Evolutionary conservation across 2,329 filamentous ascomycete species (phyloP), one percentile per base, ranked within the genome.

Genomic region (Arthrobotrys sphaeroides): DNA sequence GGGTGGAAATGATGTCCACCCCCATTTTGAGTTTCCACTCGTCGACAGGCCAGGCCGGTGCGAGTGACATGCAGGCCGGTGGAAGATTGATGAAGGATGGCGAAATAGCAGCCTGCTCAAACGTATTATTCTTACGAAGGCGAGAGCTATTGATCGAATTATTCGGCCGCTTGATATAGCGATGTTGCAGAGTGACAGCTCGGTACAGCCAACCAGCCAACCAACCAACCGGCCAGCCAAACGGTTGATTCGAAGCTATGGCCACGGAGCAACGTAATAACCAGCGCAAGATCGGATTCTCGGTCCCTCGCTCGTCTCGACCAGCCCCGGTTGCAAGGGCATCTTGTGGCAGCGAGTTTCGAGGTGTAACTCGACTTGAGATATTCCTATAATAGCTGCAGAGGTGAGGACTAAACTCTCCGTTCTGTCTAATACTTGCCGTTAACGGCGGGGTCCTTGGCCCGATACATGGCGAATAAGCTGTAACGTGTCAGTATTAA

Each of bases 271-370:
- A 55, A 64, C 70, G 70, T 51, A 74, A 62, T 62, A 68, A 62
- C 42, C 40, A 57, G 64, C 72, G 64, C 64, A 69, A 59, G 31
- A 28, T 55, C 47, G 67, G 67, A 45, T 61, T 72, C 45, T 45
- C 13, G 22, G 47, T 62, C 26, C 66, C 49, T 51, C 24, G 18
- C 26, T 72, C 67, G 67, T 72, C 47, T 72, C 67, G 67, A 72
- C 20, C 47, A 47, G 47, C 55, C 59, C 40, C 57, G 33, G 31
- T 16, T 40, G 5, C 36, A 13, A 13, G 36, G 43, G 43, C 6
- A 13, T 60, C 20, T n/a, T 18, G 55, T 53, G 33, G 13, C 47
- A 53, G 20, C 47, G 36, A 60, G 51, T 55, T 55, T 55, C 31
- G 31, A 55, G 18, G 16, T 38, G 51, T 38, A 53, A 53, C 47